Conservation (phyloP, 345 rosid genomes). For the Acer negundo region DNA sequence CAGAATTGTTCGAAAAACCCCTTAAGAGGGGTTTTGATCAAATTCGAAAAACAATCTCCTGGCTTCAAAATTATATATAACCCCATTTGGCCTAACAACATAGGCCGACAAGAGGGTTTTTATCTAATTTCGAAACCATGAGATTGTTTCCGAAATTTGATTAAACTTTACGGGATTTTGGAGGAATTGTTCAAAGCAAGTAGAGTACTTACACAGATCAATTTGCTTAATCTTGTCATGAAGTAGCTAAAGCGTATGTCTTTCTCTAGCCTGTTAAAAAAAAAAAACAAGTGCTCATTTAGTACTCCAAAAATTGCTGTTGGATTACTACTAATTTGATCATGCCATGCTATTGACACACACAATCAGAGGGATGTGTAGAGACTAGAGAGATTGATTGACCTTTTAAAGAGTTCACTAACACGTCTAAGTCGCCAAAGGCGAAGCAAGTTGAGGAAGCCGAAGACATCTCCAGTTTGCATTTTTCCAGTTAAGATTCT, state of each 20-base stretch:
- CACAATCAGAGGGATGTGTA: background rate
- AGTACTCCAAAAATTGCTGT: background rate
- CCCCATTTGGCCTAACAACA: too few species aligned
- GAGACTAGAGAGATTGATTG: background rate
- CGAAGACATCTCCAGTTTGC: slow-evolving; percentile 43
- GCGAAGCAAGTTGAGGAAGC: slow-evolving; percentile 81
- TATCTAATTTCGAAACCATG: background rate
- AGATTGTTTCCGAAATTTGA: background rate
- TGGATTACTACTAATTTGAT: background rate
- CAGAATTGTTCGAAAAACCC: background rate
- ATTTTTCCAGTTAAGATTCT: slow-evolving; percentile 44
- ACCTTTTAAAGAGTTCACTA: slow-evolving; percentile 74
- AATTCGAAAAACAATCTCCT: background rate
- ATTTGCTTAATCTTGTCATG: slow-evolving; percentile 57
- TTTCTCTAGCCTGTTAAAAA: slow-evolving; percentile 73
- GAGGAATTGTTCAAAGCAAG: background rate
- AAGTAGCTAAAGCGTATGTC: slow-evolving; percentile 78
- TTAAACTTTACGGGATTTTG: too few species aligned
- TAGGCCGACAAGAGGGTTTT: too few species aligned
- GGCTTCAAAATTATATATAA: background rate
- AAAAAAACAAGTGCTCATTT: background rate
- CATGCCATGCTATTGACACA: background rate
- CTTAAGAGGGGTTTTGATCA: background rate
- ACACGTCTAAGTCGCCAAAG: slow-evolving; percentile 96
- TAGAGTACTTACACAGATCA: slow-evolving; percentile 57